phyloP scores from a whole-genome alignment of 306 rosid species.

The Pyrus pyrifolia region DNA sequence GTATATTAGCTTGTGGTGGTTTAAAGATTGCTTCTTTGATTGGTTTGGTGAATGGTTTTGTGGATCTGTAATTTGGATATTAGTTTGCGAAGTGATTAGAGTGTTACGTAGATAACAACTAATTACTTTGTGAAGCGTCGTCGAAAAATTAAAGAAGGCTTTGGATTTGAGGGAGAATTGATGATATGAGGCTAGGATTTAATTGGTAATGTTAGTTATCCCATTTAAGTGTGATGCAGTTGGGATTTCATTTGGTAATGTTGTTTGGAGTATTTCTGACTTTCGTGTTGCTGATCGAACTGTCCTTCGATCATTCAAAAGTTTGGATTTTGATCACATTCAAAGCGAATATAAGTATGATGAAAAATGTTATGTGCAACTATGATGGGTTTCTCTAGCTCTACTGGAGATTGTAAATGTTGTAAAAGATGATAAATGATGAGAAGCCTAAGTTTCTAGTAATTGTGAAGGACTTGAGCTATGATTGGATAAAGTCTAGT shows the following conservation, averaged over 20 bases:
- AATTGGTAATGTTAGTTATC: background rate
- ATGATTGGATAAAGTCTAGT: too few species aligned
- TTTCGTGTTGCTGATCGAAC: background rate
- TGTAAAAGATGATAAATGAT: background rate
- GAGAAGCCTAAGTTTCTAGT: background rate
- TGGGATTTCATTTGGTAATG: too few species aligned
- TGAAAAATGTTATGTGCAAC: background rate
- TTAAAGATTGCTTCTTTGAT: constrained; percentile 9
- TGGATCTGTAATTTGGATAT: constrained; percentile 21
- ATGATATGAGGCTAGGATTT: background rate
- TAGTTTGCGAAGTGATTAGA: background rate
- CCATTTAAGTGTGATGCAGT: background rate
- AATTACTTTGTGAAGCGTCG: background rate
- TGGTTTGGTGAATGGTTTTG: constrained; percentile 9
- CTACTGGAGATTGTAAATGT: background rate
- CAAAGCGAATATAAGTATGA: background rate
- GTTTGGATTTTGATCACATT: background rate
- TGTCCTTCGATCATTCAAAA: background rate
- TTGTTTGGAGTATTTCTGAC: background rate
- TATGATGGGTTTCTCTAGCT: background rate
- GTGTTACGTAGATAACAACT: background rate
- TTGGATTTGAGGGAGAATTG: background rate
- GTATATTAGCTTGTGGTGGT: background rate
- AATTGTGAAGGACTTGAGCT: too few species aligned
- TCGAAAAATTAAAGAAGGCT: background rate